Percentiles rank a stretch among this genome's conserved stretches.
phyloP scores from a whole-genome alignment of 805 yeast genomes.

The Isabelozyma heimii region DNA sequence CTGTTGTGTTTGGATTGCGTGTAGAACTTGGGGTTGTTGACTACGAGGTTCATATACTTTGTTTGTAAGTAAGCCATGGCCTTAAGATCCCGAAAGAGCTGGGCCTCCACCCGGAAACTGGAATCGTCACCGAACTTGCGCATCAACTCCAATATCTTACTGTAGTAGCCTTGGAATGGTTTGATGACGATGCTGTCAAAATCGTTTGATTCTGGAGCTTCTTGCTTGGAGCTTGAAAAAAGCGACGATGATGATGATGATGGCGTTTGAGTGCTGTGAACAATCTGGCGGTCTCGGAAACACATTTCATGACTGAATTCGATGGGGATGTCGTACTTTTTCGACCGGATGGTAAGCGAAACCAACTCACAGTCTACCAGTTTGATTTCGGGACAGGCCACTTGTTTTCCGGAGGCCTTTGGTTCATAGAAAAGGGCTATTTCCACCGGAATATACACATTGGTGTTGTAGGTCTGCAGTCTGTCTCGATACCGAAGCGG shows the following conservation, averaged over 20 bases:
- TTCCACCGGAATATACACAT: conserved; percentile 30
- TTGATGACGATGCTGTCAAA: conserved; percentile 33
- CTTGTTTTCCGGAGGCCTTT: not conserved
- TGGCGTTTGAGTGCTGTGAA: conserved; percentile 12
- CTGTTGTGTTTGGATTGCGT: conserved; percentile 9
- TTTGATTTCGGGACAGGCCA: conserved; percentile 32
- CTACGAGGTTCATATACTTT: conserved; percentile 30
- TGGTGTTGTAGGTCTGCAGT: conserved; percentile 9
- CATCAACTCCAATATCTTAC: conserved; percentile 24
- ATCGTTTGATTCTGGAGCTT: conserved; percentile 17
- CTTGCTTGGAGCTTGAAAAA: conserved; percentile 2
- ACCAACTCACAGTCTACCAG: conserved; percentile 32
- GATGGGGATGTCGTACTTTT: conserved; percentile 35
- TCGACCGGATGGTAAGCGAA: conserved; percentile 32
- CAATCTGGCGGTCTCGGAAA: conserved; percentile 30
- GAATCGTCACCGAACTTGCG: conserved; percentile 31
- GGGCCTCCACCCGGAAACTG: conserved; percentile 31
- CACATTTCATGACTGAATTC: conserved; percentile 41
- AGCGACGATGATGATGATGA: not conserved
- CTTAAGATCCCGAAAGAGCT: conserved; percentile 34
- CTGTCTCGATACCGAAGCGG: conserved; percentile 24
- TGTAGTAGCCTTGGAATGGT: conserved; percentile 24
- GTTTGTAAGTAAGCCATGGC: conserved; percentile 30
- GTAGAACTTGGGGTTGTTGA: conserved; percentile 15
- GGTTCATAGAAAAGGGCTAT: conserved; percentile 20